Evolutionary conservation across 768 basidiomycete species (phyloP), one percentile per base, ranked within the genome.

Genomic region (Boletellus emodensis): DNA sequence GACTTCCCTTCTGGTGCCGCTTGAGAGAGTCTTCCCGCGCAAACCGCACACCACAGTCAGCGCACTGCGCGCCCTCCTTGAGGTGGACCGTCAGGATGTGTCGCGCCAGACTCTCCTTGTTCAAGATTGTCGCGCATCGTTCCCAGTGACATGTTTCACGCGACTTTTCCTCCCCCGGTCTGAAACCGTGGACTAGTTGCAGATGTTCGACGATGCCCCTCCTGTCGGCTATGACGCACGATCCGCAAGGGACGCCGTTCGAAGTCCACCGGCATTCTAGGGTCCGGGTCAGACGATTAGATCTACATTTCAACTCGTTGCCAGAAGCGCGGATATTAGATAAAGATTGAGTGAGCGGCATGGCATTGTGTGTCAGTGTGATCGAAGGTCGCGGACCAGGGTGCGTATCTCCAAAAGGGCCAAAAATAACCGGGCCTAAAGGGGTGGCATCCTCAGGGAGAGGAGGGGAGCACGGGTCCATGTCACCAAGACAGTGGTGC

Each of bases 21-120:
- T 54, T 64, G 17, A 69, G 50, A 1, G 65, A 67, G 22, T 67
- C 65, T n/a, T 53, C 61, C 0, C 67, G 63, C 32, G 67, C 61
- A 56, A 69, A 67, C 10, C 0, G 14, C 41, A 41, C 2, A 22
- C 59, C 54, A 17, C 67, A 67, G 9, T 40, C 10, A 2, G 3
- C 0, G 5, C 67, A 69, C 1, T 40, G 30, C 2, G 46, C 52
- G 17, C 26, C 43, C 18, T 58, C 43, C 51, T 52, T 61, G 12
- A 60, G 38, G 34, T 67, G 67, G 0, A 69, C 55, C 11, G 67
- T 45, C 37, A 58, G 35, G 15, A 67, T 56, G 26, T 69, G 66
- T 1, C 67, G 59, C 11, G 45, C 46, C 3, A 67, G 43, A 37
- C 65, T 69, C 40, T 69, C 67, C 24, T 53, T 67, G 3, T 67